Conservation (phyloP, 441 rosid species). For the Erysimum cheiri region DNA sequence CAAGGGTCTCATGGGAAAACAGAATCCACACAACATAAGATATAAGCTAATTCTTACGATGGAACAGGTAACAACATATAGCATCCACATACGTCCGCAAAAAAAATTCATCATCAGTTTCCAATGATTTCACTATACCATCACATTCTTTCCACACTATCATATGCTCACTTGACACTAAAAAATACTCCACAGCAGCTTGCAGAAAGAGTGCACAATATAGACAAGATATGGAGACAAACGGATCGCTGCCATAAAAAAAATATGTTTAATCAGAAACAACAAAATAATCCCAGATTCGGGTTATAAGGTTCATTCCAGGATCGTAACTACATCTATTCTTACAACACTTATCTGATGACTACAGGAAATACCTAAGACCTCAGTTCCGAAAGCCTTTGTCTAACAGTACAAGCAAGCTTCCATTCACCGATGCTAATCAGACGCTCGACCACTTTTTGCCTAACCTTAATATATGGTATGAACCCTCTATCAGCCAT, state of each 20-base stretch:
- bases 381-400: slow-evolving; percentile 62
- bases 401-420: slow-evolving; percentile 73
- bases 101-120: not conserved
- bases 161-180: slow-evolving; percentile 17
- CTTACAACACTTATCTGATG: slow-evolving; percentile 33
- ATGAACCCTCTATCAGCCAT: slow-evolving; percentile 78
- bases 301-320: slow-evolving; percentile 24
- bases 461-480: slow-evolving; percentile 79
- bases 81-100: not conserved
- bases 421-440: slow-evolving; percentile 63
- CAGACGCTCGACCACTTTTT: slow-evolving; percentile 73
- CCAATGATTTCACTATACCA: not conserved
- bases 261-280: slow-evolving; percentile 1
- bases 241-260: slow-evolving; percentile 16
- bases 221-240: slow-evolving; percentile 17
- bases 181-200: slow-evolving; percentile 20
- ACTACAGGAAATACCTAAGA: slow-evolving; percentile 51
- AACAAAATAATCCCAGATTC: slow-evolving; percentile 23
- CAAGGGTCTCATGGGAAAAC: slow-evolving; percentile 6
- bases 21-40: not conserved
- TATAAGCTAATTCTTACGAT: slow-evolving; percentile 1
- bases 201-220: slow-evolving; percentile 13
- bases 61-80: not conserved
- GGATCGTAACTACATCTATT: slow-evolving; percentile 25
- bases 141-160: slow-evolving; percentile 7